These are phyloP conservation scores for Citropsis articulata DNA, from an alignment of 345 rosid genomes.

Conservation along the genomic window DNA sequence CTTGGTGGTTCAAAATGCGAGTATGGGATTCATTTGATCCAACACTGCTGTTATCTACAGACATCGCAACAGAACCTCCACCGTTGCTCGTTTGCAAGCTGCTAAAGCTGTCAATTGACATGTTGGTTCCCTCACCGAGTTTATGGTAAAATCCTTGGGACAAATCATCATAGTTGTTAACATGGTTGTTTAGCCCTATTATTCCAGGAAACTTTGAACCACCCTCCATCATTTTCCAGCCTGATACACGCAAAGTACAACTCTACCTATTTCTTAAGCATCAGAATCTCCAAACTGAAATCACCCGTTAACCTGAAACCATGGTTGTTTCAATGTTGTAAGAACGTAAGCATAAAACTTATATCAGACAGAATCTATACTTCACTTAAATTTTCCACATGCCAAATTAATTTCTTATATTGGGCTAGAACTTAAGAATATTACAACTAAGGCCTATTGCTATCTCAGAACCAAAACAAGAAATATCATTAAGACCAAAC, in stretches of 20 bases:
- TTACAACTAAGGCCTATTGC: background rate
- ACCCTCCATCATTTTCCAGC: slow-evolving; percentile 36
- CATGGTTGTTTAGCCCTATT: slow-evolving; percentile 30
- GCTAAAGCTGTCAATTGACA: slow-evolving; percentile 41
- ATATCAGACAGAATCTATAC: background rate
- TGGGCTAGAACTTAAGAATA: background rate
- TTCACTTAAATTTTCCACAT: background rate
- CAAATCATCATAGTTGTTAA: slow-evolving; percentile 31
- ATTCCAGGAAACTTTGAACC: slow-evolving; percentile 40
- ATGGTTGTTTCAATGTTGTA: background rate
- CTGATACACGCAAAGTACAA: background rate
- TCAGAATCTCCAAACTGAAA: slow-evolving; percentile 15
- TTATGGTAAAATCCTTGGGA: slow-evolving; percentile 42
- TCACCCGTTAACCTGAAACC: slow-evolving; percentile 1
- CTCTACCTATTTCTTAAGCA: slow-evolving; percentile 19
- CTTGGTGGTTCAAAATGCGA: slow-evolving; percentile 46
- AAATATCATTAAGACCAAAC: background rate
- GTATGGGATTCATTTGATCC: slow-evolving; percentile 47
- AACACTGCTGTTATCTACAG: slow-evolving; percentile 40
- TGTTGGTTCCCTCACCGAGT: slow-evolving; percentile 42
- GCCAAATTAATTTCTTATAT: background rate
- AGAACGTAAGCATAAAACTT: background rate
- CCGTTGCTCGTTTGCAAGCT: slow-evolving; percentile 44
- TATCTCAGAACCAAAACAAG: background rate
- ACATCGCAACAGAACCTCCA: slow-evolving; percentile 48